A percentile compares a stretch with the other conserved stretches of the same genome.
Conservation (phyloP, 768 basidiomycete species). For the Auriculariales sp. region DNA sequence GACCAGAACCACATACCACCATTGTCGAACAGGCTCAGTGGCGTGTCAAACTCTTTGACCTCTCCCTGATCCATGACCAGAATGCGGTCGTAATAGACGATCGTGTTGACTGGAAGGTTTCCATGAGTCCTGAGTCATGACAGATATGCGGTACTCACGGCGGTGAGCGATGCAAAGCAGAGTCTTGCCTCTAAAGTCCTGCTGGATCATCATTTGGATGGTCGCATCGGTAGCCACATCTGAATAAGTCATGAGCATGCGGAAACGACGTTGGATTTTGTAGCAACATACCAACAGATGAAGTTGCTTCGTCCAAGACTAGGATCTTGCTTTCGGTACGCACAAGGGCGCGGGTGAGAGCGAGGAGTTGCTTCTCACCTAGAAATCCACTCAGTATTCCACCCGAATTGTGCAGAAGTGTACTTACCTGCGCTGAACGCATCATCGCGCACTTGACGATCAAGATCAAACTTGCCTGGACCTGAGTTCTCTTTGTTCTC, state of each 20-base stretch:
- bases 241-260: too few relatives aligned
- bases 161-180: slow-evolving; percentile 44
- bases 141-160: slow-evolving; percentile 29
- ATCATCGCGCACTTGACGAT: slow-evolving; percentile 46
- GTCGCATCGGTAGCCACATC: slow-evolving; percentile 30
- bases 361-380: slow-evolving; percentile 53
- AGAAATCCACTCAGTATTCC: too few relatives aligned
- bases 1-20: slow-evolving; percentile 16
- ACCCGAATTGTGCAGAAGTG: slow-evolving; percentile 42
- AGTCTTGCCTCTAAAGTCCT: slow-evolving; percentile 40
- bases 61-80: slow-evolving; percentile 58
- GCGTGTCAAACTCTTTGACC: slow-evolving; percentile 63
- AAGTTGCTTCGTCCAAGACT: slow-evolving; percentile 42
- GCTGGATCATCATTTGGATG: slow-evolving; percentile 51
- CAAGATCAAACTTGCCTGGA: slow-evolving; percentile 53
- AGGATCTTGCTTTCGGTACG: slow-evolving; percentile 41
- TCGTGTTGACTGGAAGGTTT: slow-evolving; percentile 9
- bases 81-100: slow-evolving; percentile 52
- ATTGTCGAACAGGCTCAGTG: slow-evolving; percentile 47
- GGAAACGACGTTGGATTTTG: slow-evolving; percentile 29
- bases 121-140: slow-evolving; percentile 3
- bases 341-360: slow-evolving; percentile 45
- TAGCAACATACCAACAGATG: slow-evolving; percentile 43
- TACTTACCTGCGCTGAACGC: slow-evolving; percentile 49
- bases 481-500: slow-evolving; percentile 5